phyloP scores from a whole-genome alignment of 108 stramenopile species.

The Conticribra guillardii region DNA sequence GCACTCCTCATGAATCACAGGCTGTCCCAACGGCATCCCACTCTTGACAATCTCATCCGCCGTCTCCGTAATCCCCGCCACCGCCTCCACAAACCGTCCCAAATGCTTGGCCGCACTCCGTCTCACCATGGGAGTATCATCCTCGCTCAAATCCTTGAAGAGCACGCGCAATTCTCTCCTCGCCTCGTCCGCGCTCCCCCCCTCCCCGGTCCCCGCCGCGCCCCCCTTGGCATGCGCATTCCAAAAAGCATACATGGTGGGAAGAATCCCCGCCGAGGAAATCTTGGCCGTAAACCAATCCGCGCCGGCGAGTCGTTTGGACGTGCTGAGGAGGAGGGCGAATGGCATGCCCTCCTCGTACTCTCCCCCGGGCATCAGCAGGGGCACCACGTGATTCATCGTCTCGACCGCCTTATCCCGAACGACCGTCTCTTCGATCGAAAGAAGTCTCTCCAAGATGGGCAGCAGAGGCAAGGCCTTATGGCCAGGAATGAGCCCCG shows the following conservation, averaged over 20 bases:
- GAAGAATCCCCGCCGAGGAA: slow-evolving; percentile 81
- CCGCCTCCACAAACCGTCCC: slow-evolving; percentile 61
- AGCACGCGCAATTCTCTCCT: slow-evolving; percentile 63
- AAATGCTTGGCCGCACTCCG: slow-evolving; percentile 84
- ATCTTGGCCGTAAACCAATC: slow-evolving; percentile 99
- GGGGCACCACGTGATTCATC: slow-evolving; percentile 62
- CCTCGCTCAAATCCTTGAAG: slow-evolving; percentile 80
- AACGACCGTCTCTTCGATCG: slow-evolving; percentile 96
- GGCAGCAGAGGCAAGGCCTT: slow-evolving; percentile 73
- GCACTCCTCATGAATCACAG: slow-evolving; percentile 29
- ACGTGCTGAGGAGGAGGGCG: slow-evolving; percentile 61
- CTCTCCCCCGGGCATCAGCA: slow-evolving; percentile 37
- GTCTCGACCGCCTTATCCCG: slow-evolving; percentile 86
- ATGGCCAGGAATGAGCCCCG: slow-evolving; percentile 59
- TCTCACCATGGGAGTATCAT: slow-evolving; percentile 98
- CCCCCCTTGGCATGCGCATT: slow-evolving; percentile 28
- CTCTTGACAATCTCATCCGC: slow-evolving; percentile 42
- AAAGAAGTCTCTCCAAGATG: slow-evolving; percentile 89
- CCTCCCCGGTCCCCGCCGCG: slow-evolving; percentile 26
- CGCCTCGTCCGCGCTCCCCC: slow-evolving; percentile 39
- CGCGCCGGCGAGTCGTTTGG: slow-evolving; percentile 78
- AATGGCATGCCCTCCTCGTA: slow-evolving; percentile 31
- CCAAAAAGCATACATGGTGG: slow-evolving; percentile 46
- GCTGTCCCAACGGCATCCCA: slow-evolving; percentile 21
- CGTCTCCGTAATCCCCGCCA: slow-evolving; percentile 47